Conservation (phyloP, 768 basidiomycete genomes). For the Hericium alpestre region DNA sequence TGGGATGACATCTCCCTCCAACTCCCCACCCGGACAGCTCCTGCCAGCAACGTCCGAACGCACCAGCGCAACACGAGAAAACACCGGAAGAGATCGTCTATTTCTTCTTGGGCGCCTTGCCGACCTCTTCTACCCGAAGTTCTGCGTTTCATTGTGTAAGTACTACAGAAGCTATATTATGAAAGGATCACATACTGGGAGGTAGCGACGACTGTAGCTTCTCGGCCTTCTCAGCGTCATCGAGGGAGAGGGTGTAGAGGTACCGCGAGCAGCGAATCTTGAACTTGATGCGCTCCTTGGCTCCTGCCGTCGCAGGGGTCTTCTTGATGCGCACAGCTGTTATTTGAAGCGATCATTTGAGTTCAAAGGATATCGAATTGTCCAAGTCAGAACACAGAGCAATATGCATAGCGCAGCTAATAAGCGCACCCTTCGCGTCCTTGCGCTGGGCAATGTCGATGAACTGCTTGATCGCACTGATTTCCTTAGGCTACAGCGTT, state of each 20-base stretch:
- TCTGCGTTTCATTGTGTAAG: slow-evolving; percentile 29
- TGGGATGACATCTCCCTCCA: background rate
- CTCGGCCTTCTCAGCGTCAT: slow-evolving; percentile 97
- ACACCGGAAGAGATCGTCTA: slow-evolving; percentile 24
- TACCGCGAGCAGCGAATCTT: slow-evolving; percentile 96
- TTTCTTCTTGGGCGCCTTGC: slow-evolving; percentile 62
- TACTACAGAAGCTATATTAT: background rate
- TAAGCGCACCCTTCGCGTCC: slow-evolving; percentile 84
- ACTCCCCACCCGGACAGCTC: background rate
- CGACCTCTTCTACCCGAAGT: slow-evolving; percentile 61
- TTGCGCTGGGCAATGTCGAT: slow-evolving; percentile 94
- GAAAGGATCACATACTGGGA: slow-evolving; percentile 54
- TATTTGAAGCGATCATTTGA: slow-evolving; percentile 1
- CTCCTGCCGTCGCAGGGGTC: slow-evolving; percentile 56
- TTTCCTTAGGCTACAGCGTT: slow-evolving; percentile 77
- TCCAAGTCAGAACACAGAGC: background rate
- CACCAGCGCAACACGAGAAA: background rate
- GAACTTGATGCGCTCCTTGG: slow-evolving; percentile 88
- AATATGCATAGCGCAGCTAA: background rate
- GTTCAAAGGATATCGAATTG: too few relatives aligned
- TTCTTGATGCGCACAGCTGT: slow-evolving; percentile 98
- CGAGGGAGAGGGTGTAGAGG: slow-evolving; percentile 92
- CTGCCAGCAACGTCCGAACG: too few relatives aligned
- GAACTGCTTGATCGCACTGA: slow-evolving; percentile 97
- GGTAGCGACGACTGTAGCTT: slow-evolving; percentile 93